These are phyloP conservation scores for Pseudoperonospora humuli DNA, from an alignment of 352 stramenopile genomes.

Conservation along the genomic window DNA sequence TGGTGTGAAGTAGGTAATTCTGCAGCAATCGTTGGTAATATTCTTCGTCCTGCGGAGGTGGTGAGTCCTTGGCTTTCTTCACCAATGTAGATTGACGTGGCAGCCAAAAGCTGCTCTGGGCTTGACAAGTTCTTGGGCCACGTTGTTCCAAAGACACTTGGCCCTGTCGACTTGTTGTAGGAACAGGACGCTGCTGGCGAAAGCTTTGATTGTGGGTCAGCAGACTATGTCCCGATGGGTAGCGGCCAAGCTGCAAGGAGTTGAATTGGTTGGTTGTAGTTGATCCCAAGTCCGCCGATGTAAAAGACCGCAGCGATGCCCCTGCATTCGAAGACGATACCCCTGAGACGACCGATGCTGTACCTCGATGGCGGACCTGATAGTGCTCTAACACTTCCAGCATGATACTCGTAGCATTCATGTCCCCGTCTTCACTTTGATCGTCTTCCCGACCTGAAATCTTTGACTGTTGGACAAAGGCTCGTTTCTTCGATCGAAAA, in stretches of 20 bases:
- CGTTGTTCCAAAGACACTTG: conserved; percentile 9
- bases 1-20: conserved; percentile 50
- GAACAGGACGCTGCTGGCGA: conserved; percentile 9
- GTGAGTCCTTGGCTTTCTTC: conserved; percentile 15
- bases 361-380: conserved; percentile 23
- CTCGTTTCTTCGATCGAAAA: conserved; percentile 22
- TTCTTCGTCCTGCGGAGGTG: conserved; percentile 38
- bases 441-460: conserved; percentile 7
- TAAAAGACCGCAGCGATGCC: conserved; percentile 42
- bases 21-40: conserved; percentile 63
- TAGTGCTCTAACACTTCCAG: conserved; percentile 59
- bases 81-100: conserved; percentile 17
- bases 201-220: conserved; percentile 26
- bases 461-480: conserved; percentile 14
- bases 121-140: conserved; percentile 13
- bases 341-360: conserved; percentile 20
- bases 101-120: conserved; percentile 25
- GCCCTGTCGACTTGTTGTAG: conserved; percentile 6
- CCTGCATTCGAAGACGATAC: conserved; percentile 33
- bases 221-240: conserved; percentile 23
- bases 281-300: conserved; percentile 31
- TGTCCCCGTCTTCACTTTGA: not conserved
- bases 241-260: conserved; percentile 22
- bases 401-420: conserved; percentile 29
- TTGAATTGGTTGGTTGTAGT: conserved; percentile 21